Evolutionary conservation across 2,329 filamentous ascomycete species (phyloP), one percentile per base, ranked within the genome.

Genomic region (Alternaria sp.): DNA sequence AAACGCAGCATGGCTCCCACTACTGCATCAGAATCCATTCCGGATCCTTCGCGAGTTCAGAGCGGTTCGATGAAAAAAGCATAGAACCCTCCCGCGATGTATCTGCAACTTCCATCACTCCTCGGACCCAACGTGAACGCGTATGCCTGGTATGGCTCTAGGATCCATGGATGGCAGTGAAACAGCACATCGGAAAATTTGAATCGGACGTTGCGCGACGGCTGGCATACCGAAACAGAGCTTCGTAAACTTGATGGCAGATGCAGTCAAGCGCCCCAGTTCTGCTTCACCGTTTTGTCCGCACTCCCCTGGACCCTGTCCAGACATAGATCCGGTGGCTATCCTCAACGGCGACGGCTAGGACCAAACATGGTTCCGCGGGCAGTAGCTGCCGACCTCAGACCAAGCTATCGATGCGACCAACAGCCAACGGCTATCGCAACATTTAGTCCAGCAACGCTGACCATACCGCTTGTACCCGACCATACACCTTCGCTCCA

Each of bases 261-360:
- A 58, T 43, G 45, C 45, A 30, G 40, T 51, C 45, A 58, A 58
- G 55, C 55, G 40, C n/a, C 40, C 43, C 26, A 44, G 50, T 54
- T 19, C 32, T 19, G 15, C 32, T 43, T 51, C 28, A 40, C 49
- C 43, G 30, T 46, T 47, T 28, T 23, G 11, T 23, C 17, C 10
- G 13, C 53, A n/a, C 43, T 30, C 6, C 17, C 53, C 40, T 30
- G 17, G 49, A 40, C 28, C 55, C 55, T 58, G 43, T 23, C n/a
- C 30, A 40, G n/a, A 15, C 50, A 25, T 30, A 13, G 50, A 55
- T 44, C 26, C 12, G 19, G 57, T 44, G 26, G 50, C 43, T 47
- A 59, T 55, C 50, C 50, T 19, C 49, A 55, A 46, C 28, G 17
- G 40, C 21, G 30, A 51, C 26, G 11, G 17, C 17, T 17, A 44